Evolutionary conservation across 805 yeast species (phyloP).

Genomic region (Zygosaccharomyces lentus): DNA sequence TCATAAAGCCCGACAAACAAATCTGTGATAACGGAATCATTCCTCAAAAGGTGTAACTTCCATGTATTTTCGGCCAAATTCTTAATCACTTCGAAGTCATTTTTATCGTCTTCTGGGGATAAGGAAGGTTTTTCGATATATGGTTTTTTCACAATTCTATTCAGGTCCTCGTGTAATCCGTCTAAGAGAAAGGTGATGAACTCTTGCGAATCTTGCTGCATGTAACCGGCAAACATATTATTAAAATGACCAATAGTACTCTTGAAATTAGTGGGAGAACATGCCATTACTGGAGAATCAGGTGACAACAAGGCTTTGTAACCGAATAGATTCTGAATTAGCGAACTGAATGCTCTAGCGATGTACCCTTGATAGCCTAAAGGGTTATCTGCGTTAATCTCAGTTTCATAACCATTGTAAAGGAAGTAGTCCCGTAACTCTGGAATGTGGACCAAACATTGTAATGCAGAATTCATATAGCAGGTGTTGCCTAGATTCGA

Average conservation of each 20-base stretch:
- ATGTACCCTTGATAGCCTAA: slow-evolving; percentile 81
- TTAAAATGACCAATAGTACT: slow-evolving; percentile 73
- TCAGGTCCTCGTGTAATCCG: slow-evolving; percentile 89
- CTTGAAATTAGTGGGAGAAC: slow-evolving; percentile 75
- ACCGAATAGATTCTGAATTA: slow-evolving; percentile 58
- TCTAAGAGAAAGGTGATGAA: slow-evolving; percentile 84
- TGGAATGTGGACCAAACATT: slow-evolving; percentile 82
- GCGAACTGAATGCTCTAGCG: slow-evolving; percentile 67
- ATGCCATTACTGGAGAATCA: slow-evolving; percentile 24
- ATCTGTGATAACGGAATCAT: slow-evolving; percentile 81
- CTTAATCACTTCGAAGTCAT: slow-evolving; percentile 49
- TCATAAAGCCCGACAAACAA: slow-evolving; percentile 87
- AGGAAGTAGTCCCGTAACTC: slow-evolving; percentile 75
- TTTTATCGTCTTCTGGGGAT: slow-evolving; percentile 52
- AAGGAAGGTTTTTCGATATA: slow-evolving; percentile 84
- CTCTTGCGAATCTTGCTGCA: slow-evolving; percentile 95
- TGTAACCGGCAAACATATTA: slow-evolving; percentile 77
- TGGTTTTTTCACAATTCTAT: slow-evolving; percentile 78
- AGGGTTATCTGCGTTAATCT: slow-evolving; percentile 73
- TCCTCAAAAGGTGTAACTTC: slow-evolving; percentile 72
- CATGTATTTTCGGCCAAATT: slow-evolving; percentile 71
- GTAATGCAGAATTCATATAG: slow-evolving; percentile 92
- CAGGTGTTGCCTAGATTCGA: slow-evolving; percentile 84
- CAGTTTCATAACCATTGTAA: slow-evolving; percentile 53
- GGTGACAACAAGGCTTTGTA: slow-evolving; percentile 21